These are phyloP conservation scores for Coccomyxa sp. DNA, from an alignment of 139 green algal species.

Conservation along the genomic window DNA sequence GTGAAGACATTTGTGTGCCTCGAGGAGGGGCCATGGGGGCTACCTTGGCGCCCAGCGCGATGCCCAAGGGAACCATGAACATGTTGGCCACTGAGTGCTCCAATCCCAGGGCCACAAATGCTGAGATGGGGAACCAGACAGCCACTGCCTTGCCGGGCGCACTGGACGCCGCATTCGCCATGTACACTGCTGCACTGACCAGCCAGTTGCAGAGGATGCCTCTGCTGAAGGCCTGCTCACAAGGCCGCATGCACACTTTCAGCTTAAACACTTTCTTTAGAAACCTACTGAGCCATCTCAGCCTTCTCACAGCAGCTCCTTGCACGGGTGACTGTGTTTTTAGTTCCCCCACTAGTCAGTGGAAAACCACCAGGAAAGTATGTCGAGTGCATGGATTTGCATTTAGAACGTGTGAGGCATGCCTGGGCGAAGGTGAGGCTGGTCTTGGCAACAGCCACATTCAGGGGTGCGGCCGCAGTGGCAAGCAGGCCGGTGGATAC, in stretches of 20 bases:
- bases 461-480: slow-evolving; percentile 26
- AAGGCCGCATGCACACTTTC: not conserved
- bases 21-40: too few relatives aligned
- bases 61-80: slow-evolving; percentile 67
- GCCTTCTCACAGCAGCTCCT: too few relatives aligned
- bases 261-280: too few relatives aligned
- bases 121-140: slow-evolving; percentile 65
- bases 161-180: slow-evolving; percentile 50
- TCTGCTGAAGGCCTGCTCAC: slow-evolving; percentile 53
- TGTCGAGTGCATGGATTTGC: too few relatives aligned
- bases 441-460: slow-evolving; percentile 47
- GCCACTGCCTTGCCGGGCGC: slow-evolving; percentile 79
- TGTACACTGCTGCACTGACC: slow-evolving; percentile 85
- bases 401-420: not conserved
- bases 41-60: slow-evolving; percentile 41
- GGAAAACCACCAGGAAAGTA: too few relatives aligned
- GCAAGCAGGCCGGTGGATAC: slow-evolving; percentile 52
- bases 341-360: too few relatives aligned
- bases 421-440: slow-evolving; percentile 35
- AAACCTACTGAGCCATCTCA: not conserved
- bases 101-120: slow-evolving; percentile 75
- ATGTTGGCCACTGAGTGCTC: slow-evolving; percentile 67
- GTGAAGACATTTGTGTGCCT: too few relatives aligned
- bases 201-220: slow-evolving; percentile 88
- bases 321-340: too few relatives aligned